These are phyloP conservation scores for Fusarium euwallaceae DNA, from an alignment of 2,329 filamentous ascomycete species.

Conservation along the genomic window DNA sequence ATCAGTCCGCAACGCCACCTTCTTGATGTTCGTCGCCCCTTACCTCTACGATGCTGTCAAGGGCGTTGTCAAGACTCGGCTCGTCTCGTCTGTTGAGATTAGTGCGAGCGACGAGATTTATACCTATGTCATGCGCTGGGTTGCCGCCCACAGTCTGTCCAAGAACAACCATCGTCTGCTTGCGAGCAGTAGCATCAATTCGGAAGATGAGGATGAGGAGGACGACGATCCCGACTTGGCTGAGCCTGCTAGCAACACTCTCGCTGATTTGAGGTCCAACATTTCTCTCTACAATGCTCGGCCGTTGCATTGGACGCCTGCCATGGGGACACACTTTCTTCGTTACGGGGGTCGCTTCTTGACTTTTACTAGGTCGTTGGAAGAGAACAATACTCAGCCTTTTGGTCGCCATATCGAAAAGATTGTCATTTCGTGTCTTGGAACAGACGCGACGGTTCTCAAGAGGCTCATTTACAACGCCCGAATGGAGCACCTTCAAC, in stretches of 20 bases:
- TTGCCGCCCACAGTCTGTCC: constrained; percentile 21
- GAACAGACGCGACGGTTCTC: constrained; percentile 21
- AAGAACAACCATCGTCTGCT: constrained; percentile 26
- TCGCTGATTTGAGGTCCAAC: constrained; percentile 22
- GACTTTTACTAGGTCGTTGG: constrained; percentile 18
- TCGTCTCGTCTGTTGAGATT: constrained; percentile 31
- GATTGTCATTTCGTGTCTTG: constrained; percentile 26
- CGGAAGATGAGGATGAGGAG: background rate
- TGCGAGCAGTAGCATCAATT: constrained; percentile 18
- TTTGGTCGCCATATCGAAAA: background rate
- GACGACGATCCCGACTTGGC: background rate
- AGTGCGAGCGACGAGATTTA: constrained; percentile 28
- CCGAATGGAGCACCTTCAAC: constrained; percentile 25
- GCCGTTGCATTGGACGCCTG: constrained; percentile 25
- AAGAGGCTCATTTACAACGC: constrained; percentile 32
- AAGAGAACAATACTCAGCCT: background rate
- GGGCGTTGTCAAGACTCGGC: background rate
- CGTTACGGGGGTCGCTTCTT: constrained; percentile 18
- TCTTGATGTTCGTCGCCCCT: background rate
- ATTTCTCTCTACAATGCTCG: constrained; percentile 27
- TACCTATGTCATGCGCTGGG: constrained; percentile 33
- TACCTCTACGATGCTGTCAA: background rate
- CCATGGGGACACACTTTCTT: constrained; percentile 32
- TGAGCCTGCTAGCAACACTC: background rate
- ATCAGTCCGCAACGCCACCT: background rate